Evolutionary conservation across 257 asterid genomes (phyloP).

Genomic region (Mentha longifolia): DNA sequence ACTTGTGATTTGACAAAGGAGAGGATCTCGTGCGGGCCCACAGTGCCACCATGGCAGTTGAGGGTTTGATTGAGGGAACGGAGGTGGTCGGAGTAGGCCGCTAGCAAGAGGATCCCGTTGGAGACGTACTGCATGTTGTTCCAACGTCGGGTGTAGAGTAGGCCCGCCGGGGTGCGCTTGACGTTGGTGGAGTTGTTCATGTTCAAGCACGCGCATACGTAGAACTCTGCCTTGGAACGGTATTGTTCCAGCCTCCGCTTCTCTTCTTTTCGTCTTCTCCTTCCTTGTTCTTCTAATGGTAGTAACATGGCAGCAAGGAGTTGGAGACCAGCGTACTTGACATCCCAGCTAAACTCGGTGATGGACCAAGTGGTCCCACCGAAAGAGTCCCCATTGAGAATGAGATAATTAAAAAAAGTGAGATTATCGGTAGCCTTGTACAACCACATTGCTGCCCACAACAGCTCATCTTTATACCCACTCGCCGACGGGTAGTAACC

Average conservation of each 20-base stretch:
- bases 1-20: slow-evolving; percentile 65
- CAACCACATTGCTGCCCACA: slow-evolving; percentile 97
- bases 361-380: slow-evolving; percentile 94
- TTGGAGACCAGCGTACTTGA: slow-evolving; percentile 85
- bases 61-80: slow-evolving; percentile 50
- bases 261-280: too few species aligned
- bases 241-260: slow-evolving; percentile 50
- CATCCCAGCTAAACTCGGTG: slow-evolving; percentile 94
- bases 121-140: slow-evolving; percentile 97
- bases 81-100: slow-evolving; percentile 69
- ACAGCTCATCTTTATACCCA: slow-evolving; percentile 87
- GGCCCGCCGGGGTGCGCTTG: slow-evolving; percentile 79
- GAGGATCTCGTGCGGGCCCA: slow-evolving; percentile 53
- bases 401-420: slow-evolving; percentile 56
- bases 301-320: slow-evolving; percentile 65
- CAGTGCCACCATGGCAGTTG: slow-evolving; percentile 42
- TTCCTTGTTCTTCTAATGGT: too few species aligned
- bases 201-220: slow-evolving; percentile 65
- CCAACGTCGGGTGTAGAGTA: slow-evolving; percentile 82
- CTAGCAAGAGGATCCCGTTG: slow-evolving; percentile 53
- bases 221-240: slow-evolving; percentile 60
- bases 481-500: slow-evolving; percentile 86
- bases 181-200: slow-evolving; percentile 61
- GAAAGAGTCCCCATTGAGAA: slow-evolving; percentile 56
- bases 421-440: slow-evolving; percentile 76